phyloP scores from a whole-genome alignment of 1,284 basidiomycete species.

The Pseudozyma flocculosa region DNA sequence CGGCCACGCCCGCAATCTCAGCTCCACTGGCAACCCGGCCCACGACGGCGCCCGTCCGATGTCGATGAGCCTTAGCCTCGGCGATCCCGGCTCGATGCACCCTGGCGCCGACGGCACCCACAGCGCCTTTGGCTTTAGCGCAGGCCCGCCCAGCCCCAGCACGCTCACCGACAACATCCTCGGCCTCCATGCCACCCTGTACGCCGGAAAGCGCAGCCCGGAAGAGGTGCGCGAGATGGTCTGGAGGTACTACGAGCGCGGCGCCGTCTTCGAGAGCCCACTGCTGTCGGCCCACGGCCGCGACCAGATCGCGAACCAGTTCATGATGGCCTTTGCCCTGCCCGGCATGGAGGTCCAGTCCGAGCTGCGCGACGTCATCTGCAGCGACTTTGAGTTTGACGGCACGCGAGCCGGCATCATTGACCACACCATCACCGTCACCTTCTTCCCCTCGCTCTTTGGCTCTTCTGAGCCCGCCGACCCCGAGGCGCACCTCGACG shows the following conservation, averaged over 20 bases:
- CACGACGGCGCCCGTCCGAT: constrained; percentile 2
- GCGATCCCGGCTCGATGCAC: constrained; percentile 6
- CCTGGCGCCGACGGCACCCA: constrained; percentile 5
- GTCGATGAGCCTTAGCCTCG: constrained; percentile 22
- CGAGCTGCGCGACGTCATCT: constrained; percentile 56
- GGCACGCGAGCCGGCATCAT: constrained; percentile 58
- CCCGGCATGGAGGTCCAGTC: constrained; percentile 55
- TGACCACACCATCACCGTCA: constrained; percentile 56
- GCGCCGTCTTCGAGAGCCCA: constrained; percentile 55
- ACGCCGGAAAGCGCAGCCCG: constrained; percentile 51
- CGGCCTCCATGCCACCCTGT: constrained; percentile 53
- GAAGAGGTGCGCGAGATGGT: constrained; percentile 55
- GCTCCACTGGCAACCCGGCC: constrained; percentile 10
- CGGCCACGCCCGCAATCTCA: constrained; percentile 22
- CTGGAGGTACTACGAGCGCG: constrained; percentile 49
- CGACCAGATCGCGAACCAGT: constrained; percentile 56
- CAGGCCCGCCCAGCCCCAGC: constrained; percentile 53
- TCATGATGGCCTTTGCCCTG: constrained; percentile 55
- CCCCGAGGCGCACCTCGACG: constrained; percentile 12
- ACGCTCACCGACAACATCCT: constrained; percentile 57
- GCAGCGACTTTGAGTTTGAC: constrained; percentile 57
- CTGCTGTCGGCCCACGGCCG: constrained; percentile 51
- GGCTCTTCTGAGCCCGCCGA: constrained; percentile 12
- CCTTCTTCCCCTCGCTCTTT: constrained; percentile 51
- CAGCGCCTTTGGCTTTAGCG: constrained; percentile 9